Conservation (phyloP, 2,329 filamentous ascomycete species). For the Fusarium sacchari region DNA sequence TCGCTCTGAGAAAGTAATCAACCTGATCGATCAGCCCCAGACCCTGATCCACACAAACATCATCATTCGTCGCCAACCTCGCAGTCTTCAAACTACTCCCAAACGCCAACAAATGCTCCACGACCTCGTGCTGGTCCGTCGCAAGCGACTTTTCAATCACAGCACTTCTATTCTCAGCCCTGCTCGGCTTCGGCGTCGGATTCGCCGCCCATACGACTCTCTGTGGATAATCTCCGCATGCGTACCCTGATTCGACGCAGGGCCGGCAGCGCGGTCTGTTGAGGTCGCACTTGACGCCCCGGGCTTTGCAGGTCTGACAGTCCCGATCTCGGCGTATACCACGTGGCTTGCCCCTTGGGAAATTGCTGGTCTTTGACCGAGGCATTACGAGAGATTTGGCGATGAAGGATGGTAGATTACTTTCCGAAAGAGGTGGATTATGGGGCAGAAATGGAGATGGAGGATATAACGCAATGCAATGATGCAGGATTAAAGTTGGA, state of each 20-base stretch:
- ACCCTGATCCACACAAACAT: constrained; percentile 18
- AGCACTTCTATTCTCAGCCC: background rate
- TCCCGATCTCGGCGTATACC: constrained; percentile 45
- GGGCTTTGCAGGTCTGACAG: constrained; percentile 40
- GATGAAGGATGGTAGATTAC: background rate
- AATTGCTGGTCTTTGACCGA: background rate
- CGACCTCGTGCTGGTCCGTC: constrained; percentile 3
- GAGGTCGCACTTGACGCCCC: constrained; percentile 44
- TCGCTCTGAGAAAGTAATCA: constrained; percentile 41
- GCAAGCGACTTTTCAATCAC: background rate
- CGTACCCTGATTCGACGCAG: constrained; percentile 43
- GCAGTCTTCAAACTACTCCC: constrained; percentile 41
- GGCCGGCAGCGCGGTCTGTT: constrained; percentile 42
- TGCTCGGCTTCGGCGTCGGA: background rate
- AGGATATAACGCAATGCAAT: background rate
- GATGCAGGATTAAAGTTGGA: background rate
- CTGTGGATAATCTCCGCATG: constrained; percentile 47
- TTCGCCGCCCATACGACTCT: constrained; percentile 45
- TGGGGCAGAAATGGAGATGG: background rate
- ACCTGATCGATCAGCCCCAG: constrained; percentile 41
- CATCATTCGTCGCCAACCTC: background rate
- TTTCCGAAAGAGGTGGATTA: constrained; percentile 7
- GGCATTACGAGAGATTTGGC: background rate
- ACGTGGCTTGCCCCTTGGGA: constrained; percentile 41
- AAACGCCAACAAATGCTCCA: constrained; percentile 35